Percentiles rank a stretch among this genome's conserved stretches.
These are phyloP conservation scores for Cadophora gregata DNA, from an alignment of 2,329 filamentous ascomycete species.

Conservation along the genomic window DNA sequence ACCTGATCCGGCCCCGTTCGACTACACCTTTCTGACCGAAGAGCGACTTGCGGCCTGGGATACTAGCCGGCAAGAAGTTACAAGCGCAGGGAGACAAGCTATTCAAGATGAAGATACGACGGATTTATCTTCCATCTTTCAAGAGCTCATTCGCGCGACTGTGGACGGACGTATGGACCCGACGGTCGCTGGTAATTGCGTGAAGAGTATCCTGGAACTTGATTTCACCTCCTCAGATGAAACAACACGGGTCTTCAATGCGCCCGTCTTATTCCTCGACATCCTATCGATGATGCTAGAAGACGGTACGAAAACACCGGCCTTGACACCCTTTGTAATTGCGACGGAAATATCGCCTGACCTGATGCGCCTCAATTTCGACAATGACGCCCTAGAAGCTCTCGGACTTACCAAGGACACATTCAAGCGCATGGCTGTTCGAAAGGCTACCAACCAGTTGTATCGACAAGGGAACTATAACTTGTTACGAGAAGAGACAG, in stretches of 20 bases:
- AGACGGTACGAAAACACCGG: constrained; percentile 53
- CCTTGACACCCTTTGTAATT: constrained; percentile 71
- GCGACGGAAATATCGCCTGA: constrained; percentile 74
- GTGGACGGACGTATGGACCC: constrained; percentile 72
- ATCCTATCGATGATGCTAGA: constrained; percentile 81
- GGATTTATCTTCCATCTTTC: constrained; percentile 74
- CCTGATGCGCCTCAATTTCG: constrained; percentile 82
- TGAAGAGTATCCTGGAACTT: constrained; percentile 75
- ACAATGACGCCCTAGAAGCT: constrained; percentile 74
- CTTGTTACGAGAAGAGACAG: constrained; percentile 89
- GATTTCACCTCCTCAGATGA: constrained; percentile 55
- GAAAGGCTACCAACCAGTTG: constrained; percentile 89
- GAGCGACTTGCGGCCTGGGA: constrained; percentile 72
- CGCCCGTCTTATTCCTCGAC: constrained; percentile 79
- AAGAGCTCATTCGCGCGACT: constrained; percentile 82
- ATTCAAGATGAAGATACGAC: constrained; percentile 71
- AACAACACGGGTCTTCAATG: constrained; percentile 61
- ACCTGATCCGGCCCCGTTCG: constrained; percentile 53
- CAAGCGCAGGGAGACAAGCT: constrained; percentile 68
- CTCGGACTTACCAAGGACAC: constrained; percentile 84
- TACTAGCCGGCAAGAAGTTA: constrained; percentile 68
- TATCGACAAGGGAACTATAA: constrained; percentile 99
- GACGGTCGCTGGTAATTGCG: constrained; percentile 70
- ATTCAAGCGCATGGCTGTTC: constrained; percentile 82
- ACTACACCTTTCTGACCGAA: constrained; percentile 79